These are phyloP conservation scores for Penicillium sp. DNA, from an alignment of 2,329 filamentous ascomycete species.

Conservation along the genomic window DNA sequence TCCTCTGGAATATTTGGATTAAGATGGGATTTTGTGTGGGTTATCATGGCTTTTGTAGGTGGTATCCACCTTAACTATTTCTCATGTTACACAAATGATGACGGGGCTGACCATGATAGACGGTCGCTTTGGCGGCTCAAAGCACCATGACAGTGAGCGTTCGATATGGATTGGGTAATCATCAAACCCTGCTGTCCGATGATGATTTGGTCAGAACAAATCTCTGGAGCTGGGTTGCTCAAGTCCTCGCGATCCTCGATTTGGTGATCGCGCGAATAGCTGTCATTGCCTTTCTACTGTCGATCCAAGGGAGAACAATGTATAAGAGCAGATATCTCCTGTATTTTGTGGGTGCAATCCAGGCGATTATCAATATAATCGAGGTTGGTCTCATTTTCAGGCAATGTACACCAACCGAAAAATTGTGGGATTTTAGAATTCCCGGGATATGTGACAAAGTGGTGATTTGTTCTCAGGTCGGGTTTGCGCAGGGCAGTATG, in stretches of 20 bases:
- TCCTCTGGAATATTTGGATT: slow-evolving; percentile 19
- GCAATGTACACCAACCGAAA: slow-evolving; percentile 18
- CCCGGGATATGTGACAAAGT: slow-evolving; percentile 18
- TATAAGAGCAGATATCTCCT: slow-evolving; percentile 17
- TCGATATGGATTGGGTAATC: slow-evolving; percentile 19
- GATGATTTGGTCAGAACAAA: slow-evolving; percentile 16
- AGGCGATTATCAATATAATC: slow-evolving; percentile 19
- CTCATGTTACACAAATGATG: not conserved
- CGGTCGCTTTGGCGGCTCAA: slow-evolving; percentile 16
- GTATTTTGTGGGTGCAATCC: slow-evolving; percentile 16
- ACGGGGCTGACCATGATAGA: slow-evolving; percentile 8
- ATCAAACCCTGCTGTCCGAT: slow-evolving; percentile 12
- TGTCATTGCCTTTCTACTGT: slow-evolving; percentile 21
- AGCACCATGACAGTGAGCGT: slow-evolving; percentile 21
- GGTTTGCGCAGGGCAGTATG: slow-evolving; percentile 23
- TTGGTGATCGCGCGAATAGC: slow-evolving; percentile 18
- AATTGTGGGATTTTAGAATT: slow-evolving; percentile 17
- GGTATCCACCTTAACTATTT: not conserved
- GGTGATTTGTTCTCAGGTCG: slow-evolving; percentile 16
- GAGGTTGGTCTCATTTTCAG: slow-evolving; percentile 19
- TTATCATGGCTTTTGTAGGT: slow-evolving; percentile 19
- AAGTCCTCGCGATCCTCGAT: slow-evolving; percentile 17
- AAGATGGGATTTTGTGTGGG: slow-evolving; percentile 29
- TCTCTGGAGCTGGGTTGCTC: slow-evolving; percentile 25
- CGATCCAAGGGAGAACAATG: slow-evolving; percentile 17